Conservation (phyloP, 148 eudicot species). For the Chenopodium quinoa region DNA sequence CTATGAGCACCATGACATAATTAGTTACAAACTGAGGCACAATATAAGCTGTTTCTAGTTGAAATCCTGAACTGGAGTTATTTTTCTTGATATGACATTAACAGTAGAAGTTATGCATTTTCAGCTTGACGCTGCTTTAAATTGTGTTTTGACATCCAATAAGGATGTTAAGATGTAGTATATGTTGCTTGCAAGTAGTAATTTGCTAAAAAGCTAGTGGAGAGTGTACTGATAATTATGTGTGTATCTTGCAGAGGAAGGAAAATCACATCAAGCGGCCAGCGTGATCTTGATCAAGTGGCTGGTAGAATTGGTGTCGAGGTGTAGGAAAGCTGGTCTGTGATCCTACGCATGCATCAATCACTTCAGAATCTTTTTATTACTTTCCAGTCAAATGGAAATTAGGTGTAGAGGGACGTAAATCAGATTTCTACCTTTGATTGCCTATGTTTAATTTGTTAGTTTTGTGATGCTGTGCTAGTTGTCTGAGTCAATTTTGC, state of each 20-base stretch:
- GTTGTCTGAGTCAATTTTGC: background rate
- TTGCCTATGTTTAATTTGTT: background rate
- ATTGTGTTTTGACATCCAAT: too few species aligned
- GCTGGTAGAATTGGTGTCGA: conserved; percentile 53
- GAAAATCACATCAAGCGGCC: conserved; percentile 67
- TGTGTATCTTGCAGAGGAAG: conserved; percentile 48
- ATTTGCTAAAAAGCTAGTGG: background rate
- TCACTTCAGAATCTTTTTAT: background rate
- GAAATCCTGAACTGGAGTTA: background rate
- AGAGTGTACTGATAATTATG: background rate
- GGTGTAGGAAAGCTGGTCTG: conserved; percentile 16
- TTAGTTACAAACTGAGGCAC: background rate
- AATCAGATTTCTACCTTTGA: conserved; percentile 14
- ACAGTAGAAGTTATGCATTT: background rate
- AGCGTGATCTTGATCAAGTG: conserved; percentile 77
- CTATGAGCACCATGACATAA: background rate
- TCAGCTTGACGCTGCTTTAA: too few species aligned
- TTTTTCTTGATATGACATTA: background rate
- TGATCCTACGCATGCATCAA: background rate
- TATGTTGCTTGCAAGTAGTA: background rate
- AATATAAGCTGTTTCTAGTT: background rate
- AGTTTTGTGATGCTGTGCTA: background rate
- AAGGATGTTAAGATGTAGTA: background rate
- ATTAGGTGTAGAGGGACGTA: conserved; percentile 12
- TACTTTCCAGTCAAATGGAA: background rate